Conservation (phyloP, 805 yeast genomes). For the Wickerhamomyces xylosicus region DNA sequence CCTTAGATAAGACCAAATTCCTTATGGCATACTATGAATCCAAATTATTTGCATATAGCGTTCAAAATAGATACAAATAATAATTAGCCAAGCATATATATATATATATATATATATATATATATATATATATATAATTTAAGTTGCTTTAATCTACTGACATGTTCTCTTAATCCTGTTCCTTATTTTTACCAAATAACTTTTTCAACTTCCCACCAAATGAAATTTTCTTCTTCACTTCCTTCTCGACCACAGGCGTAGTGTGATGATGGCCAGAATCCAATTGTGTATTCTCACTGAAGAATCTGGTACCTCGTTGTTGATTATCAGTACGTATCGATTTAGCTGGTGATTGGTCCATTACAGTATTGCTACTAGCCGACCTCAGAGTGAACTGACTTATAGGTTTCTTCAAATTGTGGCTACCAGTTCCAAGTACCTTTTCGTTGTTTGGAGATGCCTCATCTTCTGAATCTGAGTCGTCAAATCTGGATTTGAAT, state of each 20-base stretch:
- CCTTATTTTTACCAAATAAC: constrained; percentile 25
- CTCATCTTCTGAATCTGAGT: constrained; percentile 53
- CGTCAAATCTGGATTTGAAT: constrained; percentile 44
- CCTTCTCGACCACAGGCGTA: constrained; percentile 5
- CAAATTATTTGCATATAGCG: too few relatives aligned
- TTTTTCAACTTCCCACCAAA: constrained; percentile 29
- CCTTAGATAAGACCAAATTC: too few relatives aligned
- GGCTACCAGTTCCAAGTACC: constrained; percentile 10
- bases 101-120: too few relatives aligned
- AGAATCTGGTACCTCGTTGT: constrained; percentile 17
- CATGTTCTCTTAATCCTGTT: not conserved
- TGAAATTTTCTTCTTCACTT: constrained; percentile 19
- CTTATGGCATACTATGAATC: too few relatives aligned
- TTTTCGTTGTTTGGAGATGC: constrained; percentile 10
- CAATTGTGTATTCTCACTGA: constrained; percentile 18
- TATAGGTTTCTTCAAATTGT: constrained; percentile 16
- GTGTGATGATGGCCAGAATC: constrained; percentile 5
- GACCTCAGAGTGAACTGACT: constrained; percentile 19
- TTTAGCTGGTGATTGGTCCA: constrained; percentile 17
- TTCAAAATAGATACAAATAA: too few relatives aligned
- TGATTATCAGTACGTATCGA: constrained; percentile 12
- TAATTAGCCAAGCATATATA: too few relatives aligned
- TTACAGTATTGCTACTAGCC: constrained; percentile 13
- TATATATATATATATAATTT: too few relatives aligned
- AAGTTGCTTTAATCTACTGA: too few relatives aligned